Conservation (phyloP, 2,329 filamentous ascomycete genomes). For the Diaporthe destruens region DNA sequence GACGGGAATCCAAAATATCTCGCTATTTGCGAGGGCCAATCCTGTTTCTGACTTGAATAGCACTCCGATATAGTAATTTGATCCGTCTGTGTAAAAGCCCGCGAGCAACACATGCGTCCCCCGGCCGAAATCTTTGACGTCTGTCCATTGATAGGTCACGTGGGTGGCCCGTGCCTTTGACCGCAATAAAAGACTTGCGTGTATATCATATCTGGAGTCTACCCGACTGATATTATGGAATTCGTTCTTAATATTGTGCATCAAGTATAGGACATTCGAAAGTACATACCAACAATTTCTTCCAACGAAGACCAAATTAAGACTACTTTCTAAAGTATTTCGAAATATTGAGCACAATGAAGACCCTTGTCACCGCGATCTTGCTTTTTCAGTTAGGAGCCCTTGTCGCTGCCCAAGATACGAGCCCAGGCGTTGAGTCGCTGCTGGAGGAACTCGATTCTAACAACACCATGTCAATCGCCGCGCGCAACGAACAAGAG, state of each 20-base stretch:
- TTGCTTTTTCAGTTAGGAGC: not conserved
- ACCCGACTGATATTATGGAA: conserved; percentile 23
- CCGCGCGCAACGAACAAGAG: not conserved
- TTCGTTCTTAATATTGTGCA: conserved; percentile 25
- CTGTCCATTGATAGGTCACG: not conserved
- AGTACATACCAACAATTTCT: not conserved
- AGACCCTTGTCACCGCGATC: not conserved
- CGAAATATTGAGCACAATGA: not conserved
- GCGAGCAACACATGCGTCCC: not conserved
- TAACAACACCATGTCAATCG: not conserved
- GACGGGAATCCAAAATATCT: not conserved
- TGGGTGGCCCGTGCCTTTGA: conserved; percentile 25
- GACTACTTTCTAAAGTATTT: not conserved
- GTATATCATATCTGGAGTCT: conserved; percentile 19
- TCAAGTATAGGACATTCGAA: not conserved
- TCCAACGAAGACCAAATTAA: not conserved
- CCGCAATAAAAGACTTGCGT: not conserved
- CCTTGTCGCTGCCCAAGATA: not conserved
- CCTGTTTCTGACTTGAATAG: conserved; percentile 9
- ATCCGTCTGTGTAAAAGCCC: not conserved
- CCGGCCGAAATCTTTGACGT: not conserved
- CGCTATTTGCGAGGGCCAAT: not conserved
- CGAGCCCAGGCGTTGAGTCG: not conserved
- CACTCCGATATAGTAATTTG: not conserved
- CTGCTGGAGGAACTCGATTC: not conserved